Conservation (phyloP, 2,329 filamentous ascomycete genomes). For the Dactylellina parvicollis region DNA sequence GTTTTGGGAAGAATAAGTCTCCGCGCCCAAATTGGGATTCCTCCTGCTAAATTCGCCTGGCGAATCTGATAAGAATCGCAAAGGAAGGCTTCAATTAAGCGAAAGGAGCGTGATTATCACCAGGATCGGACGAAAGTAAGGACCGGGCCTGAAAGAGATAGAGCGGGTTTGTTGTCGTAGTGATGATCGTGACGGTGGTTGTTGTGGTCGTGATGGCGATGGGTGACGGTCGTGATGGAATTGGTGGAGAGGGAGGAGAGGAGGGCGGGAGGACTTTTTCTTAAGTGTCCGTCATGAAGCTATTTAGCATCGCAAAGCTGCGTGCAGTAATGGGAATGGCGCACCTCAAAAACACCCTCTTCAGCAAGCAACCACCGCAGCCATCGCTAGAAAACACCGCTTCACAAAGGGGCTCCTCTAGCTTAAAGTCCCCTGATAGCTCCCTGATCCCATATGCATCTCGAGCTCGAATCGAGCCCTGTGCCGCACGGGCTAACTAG, state of each 20-base stretch:
- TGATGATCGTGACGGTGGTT: not conserved
- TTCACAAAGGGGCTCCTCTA: constrained; percentile 28
- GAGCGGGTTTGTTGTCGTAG: constrained; percentile 2
- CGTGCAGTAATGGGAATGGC: constrained; percentile 43
- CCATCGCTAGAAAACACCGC: constrained; percentile 41
- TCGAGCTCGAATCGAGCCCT: constrained; percentile 8
- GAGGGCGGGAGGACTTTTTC: not conserved
- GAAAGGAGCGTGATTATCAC: constrained; percentile 52
- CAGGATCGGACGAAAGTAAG: constrained; percentile 16
- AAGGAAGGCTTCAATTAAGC: constrained; percentile 2
- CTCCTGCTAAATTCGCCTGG: constrained; percentile 22
- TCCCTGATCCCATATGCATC: not conserved
- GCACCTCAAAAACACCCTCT: constrained; percentile 16
- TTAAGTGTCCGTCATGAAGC: constrained; percentile 23
- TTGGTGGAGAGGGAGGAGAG: not conserved
- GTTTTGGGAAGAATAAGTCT: constrained; percentile 30
- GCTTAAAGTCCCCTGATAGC: not conserved
- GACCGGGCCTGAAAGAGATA: constrained; percentile 9
- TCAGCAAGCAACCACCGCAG: not conserved
- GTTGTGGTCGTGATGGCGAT: not conserved
- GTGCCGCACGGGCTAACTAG: constrained; percentile 12
- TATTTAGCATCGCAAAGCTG: constrained; percentile 33
- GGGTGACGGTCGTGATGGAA: constrained; percentile 1
- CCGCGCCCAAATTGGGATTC: constrained; percentile 21
- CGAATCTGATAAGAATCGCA: constrained; percentile 22